Conservation (phyloP, 2,329 filamentous ascomycete genomes). For the Colletotrichum sp. region DNA sequence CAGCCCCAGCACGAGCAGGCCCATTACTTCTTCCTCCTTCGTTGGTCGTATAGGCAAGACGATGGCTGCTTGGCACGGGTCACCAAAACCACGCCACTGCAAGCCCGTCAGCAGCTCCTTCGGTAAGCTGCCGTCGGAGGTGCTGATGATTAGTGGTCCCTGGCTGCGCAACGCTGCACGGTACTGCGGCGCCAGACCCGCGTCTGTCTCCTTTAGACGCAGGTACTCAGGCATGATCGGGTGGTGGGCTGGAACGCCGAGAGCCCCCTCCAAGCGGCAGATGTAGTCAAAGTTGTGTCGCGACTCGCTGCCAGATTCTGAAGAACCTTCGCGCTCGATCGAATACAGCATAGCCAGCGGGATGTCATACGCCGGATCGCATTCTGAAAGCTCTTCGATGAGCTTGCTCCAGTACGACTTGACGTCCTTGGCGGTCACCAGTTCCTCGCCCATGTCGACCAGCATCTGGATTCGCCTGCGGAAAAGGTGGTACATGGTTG, state of each 20-base stretch:
- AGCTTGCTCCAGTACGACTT: constrained; percentile 54
- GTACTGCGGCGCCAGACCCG: constrained; percentile 44
- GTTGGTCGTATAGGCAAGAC: constrained; percentile 73
- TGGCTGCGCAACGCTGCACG: constrained; percentile 41
- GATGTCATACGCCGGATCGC: constrained; percentile 52
- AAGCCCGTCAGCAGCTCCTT: constrained; percentile 62
- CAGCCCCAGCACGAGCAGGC: constrained; percentile 71
- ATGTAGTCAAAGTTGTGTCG: constrained; percentile 35
- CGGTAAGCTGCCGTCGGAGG: constrained; percentile 60
- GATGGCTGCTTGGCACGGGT: constrained; percentile 68
- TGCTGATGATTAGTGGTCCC: constrained; percentile 45
- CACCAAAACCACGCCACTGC: constrained; percentile 67
- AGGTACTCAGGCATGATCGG: constrained; percentile 43
- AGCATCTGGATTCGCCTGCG: constrained; percentile 55
- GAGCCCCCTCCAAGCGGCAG: constrained; percentile 48
- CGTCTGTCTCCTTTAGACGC: constrained; percentile 38
- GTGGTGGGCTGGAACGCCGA: constrained; percentile 51
- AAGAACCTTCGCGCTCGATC: constrained; percentile 44
- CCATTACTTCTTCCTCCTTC: constrained; percentile 69
- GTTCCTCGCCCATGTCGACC: constrained; percentile 49
- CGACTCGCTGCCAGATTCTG: constrained; percentile 25
- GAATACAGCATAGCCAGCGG: constrained; percentile 58
- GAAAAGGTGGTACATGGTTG: constrained; percentile 52
- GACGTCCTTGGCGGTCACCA: constrained; percentile 47
- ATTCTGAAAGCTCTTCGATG: constrained; percentile 47